phyloP scores from a whole-genome alignment of 2,329 filamentous ascomycete species.

The Leptographium wingfieldii region DNA sequence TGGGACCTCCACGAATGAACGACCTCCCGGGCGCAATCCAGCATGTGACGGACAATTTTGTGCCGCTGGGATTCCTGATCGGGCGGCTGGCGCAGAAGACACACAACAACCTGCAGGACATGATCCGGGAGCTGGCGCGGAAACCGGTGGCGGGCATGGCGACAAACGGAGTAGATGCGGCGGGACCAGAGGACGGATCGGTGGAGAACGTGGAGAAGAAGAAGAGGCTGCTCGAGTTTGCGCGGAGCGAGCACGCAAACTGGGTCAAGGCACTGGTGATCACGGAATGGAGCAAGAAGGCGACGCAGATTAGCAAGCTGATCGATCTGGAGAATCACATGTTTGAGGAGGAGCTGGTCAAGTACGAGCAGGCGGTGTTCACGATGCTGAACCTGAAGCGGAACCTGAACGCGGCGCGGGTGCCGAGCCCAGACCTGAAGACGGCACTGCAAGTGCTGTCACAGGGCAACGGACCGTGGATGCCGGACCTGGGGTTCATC shows the following conservation, averaged over 20 bases:
- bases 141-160: constrained; percentile 45
- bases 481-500: constrained; percentile 75
- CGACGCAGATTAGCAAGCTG: constrained; percentile 67
- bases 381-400: constrained; percentile 61
- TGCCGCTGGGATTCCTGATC: constrained; percentile 63
- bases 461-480: constrained; percentile 62
- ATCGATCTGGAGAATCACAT: constrained; percentile 78
- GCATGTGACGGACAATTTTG: constrained; percentile 65
- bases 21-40: constrained; percentile 48
- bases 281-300: constrained; percentile 75
- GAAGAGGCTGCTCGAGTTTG: constrained; percentile 59
- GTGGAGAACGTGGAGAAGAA: constrained; percentile 66
- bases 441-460: constrained; percentile 79
- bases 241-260: constrained; percentile 66
- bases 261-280: constrained; percentile 92
- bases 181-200: constrained; percentile 29
- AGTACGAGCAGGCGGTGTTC: constrained; percentile 48
- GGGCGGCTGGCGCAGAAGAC: constrained; percentile 71
- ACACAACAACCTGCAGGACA: constrained; percentile 62
- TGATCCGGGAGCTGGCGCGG: constrained; percentile 57
- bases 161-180: constrained; percentile 30
- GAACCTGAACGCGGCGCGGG: constrained; percentile 56
- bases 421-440: constrained; percentile 82
- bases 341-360: constrained; percentile 40
- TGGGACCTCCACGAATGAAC: constrained; percentile 29